phyloP scores from a whole-genome alignment of 1,139 yeast species.

The Yamadazyma membranifaciens region DNA sequence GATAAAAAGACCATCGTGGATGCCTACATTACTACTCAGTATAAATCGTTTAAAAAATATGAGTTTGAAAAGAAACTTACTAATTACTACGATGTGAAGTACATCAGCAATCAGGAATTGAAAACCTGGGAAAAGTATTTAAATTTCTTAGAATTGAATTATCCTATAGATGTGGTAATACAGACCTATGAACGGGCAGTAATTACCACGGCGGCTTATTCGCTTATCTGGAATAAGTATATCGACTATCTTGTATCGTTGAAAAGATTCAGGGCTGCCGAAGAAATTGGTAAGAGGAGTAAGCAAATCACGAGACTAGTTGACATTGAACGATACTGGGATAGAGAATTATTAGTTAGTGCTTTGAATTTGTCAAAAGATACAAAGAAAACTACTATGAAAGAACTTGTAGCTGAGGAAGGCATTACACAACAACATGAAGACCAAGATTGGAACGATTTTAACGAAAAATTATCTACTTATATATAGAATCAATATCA shows the following conservation, averaged over 20 bases:
- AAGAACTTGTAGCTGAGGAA: not conserved
- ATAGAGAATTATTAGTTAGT: not conserved
- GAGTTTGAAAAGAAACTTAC: slow-evolving; percentile 57
- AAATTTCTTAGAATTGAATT: slow-evolving; percentile 48
- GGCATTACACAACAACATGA: too few relatives aligned
- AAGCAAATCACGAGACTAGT: not conserved
- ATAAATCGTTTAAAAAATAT: slow-evolving; percentile 59
- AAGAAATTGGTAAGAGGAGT: slow-evolving; percentile 3
- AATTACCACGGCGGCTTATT: slow-evolving; percentile 50
- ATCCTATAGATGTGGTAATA: slow-evolving; percentile 27
- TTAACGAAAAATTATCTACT: not conserved
- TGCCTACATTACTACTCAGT: slow-evolving; percentile 60
- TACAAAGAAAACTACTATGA: not conserved
- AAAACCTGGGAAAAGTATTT: slow-evolving; percentile 62
- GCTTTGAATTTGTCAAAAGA: not conserved
- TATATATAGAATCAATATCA: not conserved
- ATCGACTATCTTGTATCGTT: slow-evolving; percentile 40
- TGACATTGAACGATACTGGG: not conserved
- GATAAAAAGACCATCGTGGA: slow-evolving; percentile 45
- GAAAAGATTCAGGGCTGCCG: slow-evolving; percentile 2
- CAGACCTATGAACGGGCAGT: slow-evolving; percentile 59
- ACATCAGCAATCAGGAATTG: slow-evolving; percentile 44
- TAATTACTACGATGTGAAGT: slow-evolving; percentile 49
- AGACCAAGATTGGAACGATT: slow-evolving; percentile 1
- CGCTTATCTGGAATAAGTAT: slow-evolving; percentile 62